Percentiles rank a stretch among this genome's conserved stretches.
These are phyloP conservation scores for Sphaceloma murrayae DNA, from an alignment of 2,329 filamentous ascomycete genomes.

Conservation along the genomic window DNA sequence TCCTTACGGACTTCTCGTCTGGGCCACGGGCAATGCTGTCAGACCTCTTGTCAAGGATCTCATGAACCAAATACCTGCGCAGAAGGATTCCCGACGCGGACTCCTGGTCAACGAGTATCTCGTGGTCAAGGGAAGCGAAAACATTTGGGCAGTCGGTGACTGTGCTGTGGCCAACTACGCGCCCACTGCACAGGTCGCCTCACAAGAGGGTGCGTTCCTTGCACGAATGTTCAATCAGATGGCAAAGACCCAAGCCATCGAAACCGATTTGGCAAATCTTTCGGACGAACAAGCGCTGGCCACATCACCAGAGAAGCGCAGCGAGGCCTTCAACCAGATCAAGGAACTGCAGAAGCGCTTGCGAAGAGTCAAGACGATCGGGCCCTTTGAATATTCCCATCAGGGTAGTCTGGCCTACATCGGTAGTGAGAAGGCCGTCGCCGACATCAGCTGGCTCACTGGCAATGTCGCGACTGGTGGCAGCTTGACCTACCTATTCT, in stretches of 20 bases:
- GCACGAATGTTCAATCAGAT: conserved; percentile 97
- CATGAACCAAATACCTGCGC: conserved; percentile 82
- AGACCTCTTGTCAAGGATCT: conserved; percentile 84
- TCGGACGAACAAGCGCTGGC: conserved; percentile 51
- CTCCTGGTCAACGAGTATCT: conserved; percentile 98
- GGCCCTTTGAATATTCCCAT: conserved; percentile 97
- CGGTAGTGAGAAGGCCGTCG: conserved; percentile 93
- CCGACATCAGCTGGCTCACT: conserved; percentile 94
- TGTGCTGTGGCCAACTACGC: conserved; percentile 97
- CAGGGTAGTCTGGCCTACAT: conserved; percentile 96
- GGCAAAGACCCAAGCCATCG: conserved; percentile 83
- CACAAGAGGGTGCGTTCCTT: conserved; percentile 91
- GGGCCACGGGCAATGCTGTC: conserved; percentile 94
- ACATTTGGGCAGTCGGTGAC: conserved; percentile 97
- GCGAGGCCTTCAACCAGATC: conserved; percentile 61
- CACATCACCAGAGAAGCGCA: conserved; percentile 30
- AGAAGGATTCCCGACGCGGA: conserved; percentile 89
- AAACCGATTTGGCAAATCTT: conserved; percentile 63
- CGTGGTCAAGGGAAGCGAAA: conserved; percentile 90
- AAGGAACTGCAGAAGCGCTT: conserved; percentile 79
- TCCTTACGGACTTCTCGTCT: conserved; percentile 91
- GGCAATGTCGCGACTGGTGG: conserved; percentile 92
- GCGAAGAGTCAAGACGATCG: conserved; percentile 83
- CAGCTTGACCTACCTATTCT: conserved; percentile 88
- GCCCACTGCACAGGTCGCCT: conserved; percentile 90